These are phyloP conservation scores for Fusarium bactridioides DNA, from an alignment of 2,329 filamentous ascomycete genomes.

Conservation along the genomic window DNA sequence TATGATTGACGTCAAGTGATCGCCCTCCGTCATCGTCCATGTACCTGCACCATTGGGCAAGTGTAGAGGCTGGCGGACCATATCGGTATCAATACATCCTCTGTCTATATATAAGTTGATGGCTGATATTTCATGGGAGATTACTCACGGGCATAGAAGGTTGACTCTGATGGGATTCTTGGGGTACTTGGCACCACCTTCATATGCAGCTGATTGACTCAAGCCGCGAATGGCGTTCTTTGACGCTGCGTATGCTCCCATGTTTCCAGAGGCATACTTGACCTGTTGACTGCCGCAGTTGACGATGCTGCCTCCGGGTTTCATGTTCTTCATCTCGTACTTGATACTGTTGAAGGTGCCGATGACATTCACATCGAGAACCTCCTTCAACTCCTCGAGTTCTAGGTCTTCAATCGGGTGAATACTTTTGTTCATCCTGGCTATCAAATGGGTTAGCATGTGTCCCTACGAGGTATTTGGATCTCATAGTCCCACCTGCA, in stretches of 20 bases:
- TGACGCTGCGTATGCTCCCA: constrained; percentile 46
- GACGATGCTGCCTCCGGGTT: constrained; percentile 55
- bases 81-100: constrained; percentile 42
- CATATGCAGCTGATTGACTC: constrained; percentile 41
- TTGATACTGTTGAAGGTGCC: constrained; percentile 41
- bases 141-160: constrained; percentile 33
- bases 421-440: constrained; percentile 41
- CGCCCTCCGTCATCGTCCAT: constrained; percentile 40
- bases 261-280: constrained; percentile 46
- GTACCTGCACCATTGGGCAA: constrained; percentile 35
- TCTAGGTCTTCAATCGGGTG: constrained; percentile 37
- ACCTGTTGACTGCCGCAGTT: constrained; percentile 57
- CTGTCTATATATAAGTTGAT: not conserved
- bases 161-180: constrained; percentile 40
- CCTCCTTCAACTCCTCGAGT: constrained; percentile 32
- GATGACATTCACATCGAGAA: constrained; percentile 39
- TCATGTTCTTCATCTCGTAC: constrained; percentile 48
- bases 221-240: constrained; percentile 44
- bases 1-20: constrained; percentile 39
- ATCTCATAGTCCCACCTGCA: constrained; percentile 39
- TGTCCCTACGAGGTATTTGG: fast-evolving
- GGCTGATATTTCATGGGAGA: fast-evolving
- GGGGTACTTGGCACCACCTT: constrained; percentile 39
- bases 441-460: not conserved
- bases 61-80: constrained; percentile 40